A percentile compares a stretch with the other conserved stretches of the same genome.
These are phyloP conservation scores for Carpinus viminea DNA, from an alignment of 306 rosid genomes.

Conservation along the genomic window DNA sequence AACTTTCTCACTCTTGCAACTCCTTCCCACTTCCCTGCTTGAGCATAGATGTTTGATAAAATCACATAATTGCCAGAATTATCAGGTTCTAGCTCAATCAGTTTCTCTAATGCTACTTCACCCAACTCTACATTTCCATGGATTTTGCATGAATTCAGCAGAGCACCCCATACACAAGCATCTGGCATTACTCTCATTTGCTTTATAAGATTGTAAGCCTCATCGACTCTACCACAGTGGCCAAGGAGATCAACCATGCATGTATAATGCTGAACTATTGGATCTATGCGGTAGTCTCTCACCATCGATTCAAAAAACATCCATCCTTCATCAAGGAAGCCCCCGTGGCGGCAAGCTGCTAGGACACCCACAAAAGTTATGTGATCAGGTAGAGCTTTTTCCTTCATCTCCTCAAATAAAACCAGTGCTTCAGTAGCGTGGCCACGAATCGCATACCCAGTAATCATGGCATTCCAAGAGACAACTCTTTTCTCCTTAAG, in stretches of 20 bases:
- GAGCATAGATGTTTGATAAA: constrained; percentile 77
- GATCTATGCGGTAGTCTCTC: constrained; percentile 42
- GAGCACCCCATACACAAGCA: constrained; percentile 64
- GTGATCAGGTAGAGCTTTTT: constrained; percentile 50
- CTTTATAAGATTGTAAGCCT: constrained; percentile 56
- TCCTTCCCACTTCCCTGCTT: constrained; percentile 78
- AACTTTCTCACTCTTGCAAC: constrained; percentile 63
- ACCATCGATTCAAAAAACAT: constrained; percentile 46
- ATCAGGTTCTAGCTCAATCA: constrained; percentile 64
- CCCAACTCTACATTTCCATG: constrained; percentile 64
- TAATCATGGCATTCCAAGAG: constrained; percentile 79
- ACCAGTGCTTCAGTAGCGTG: constrained; percentile 55
- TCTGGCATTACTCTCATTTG: constrained; percentile 56
- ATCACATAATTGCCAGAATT: constrained; percentile 75
- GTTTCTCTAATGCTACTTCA: constrained; percentile 60
- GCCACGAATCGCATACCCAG: constrained; percentile 79
- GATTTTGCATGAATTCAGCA: constrained; percentile 60
- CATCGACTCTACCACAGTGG: constrained; percentile 54
- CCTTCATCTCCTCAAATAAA: constrained; percentile 57
- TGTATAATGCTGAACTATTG: constrained; percentile 61
- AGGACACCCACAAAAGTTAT: constrained; percentile 69
- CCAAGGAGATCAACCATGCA: constrained; percentile 89
- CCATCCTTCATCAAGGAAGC: constrained; percentile 57
- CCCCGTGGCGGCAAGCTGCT: constrained; percentile 67
- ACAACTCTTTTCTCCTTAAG: constrained; percentile 67